Evolutionary conservation across 305 asterid genomes (phyloP).

Genomic region (Fraxinus xanthoxyloides): DNA sequence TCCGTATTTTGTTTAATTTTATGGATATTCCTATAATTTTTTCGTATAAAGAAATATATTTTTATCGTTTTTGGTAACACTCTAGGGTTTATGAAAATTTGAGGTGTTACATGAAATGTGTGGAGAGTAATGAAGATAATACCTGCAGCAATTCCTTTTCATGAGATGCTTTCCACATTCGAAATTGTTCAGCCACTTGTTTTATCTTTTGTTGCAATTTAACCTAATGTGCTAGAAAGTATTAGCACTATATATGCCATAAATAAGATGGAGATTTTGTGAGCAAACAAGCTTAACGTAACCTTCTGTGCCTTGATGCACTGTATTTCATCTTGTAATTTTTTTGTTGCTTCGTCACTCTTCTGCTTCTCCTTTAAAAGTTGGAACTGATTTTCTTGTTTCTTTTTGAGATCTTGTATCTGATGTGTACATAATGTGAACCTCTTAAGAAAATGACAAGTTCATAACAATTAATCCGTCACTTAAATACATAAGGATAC

Average conservation of each 20-base stretch:
- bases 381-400: conserved; percentile 81
- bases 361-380: conserved; percentile 91
- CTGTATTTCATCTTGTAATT: conserved; percentile 92
- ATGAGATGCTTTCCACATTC: conserved; percentile 96
- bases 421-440: conserved; percentile 22
- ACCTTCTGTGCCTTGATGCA: conserved; percentile 98
- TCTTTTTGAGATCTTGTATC: conserved; percentile 98
- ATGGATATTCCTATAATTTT: no score
- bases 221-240: conserved; percentile 49
- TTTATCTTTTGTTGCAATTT: conserved; percentile 92
- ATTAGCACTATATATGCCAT: not conserved
- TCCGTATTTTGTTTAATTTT: no score
- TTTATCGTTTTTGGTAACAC: no score
- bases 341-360: conserved; percentile 97
- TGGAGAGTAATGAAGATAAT: not conserved
- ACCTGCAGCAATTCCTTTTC: conserved; percentile 96
- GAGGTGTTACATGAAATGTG: no score
- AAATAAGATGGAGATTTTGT: not conserved
- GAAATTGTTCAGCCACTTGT: conserved; percentile 96
- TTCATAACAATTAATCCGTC: not conserved
- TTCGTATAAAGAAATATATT: no score
- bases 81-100: no score
- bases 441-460: conserved; percentile 8
- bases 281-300: conserved; percentile 13
- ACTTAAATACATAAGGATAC: not conserved